Percentiles rank a stretch among this genome's conserved stretches.
Evolutionary conservation across 768 basidiomycete species (phyloP).

Genomic region (Mycena latifolia): DNA sequence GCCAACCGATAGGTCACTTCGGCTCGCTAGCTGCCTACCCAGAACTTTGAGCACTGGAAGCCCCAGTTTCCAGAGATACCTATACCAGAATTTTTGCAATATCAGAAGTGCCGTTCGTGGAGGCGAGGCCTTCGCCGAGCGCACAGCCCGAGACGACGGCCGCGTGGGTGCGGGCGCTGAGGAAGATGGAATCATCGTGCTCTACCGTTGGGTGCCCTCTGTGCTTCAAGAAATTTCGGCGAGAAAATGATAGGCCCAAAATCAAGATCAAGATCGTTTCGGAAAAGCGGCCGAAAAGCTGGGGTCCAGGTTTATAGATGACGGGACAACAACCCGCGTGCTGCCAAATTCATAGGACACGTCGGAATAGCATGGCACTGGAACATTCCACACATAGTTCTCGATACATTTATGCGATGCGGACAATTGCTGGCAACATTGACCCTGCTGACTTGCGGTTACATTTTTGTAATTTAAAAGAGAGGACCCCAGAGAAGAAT

Average conservation of each 20-base stretch:
- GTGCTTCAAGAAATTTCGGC: too few relatives aligned
- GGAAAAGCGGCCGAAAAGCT: constrained; percentile 31
- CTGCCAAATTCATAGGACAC: background rate
- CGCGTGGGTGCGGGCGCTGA: constrained; percentile 19
- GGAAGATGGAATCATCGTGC: constrained; percentile 28
- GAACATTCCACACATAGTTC: too few relatives aligned
- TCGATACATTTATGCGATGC: constrained; percentile 4
- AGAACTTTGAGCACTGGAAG: constrained; percentile 28
- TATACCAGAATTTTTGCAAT: constrained; percentile 22
- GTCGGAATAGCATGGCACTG: constrained; percentile 18
- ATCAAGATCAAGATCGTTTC: constrained; percentile 36
- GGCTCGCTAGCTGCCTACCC: constrained; percentile 31
- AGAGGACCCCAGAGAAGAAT: too few relatives aligned
- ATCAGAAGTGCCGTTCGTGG: constrained; percentile 31
- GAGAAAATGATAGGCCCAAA: constrained; percentile 8
- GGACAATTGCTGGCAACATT: constrained; percentile 17
- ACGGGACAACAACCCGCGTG: constrained; percentile 5
- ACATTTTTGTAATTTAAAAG: too few relatives aligned
- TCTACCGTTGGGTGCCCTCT: constrained; percentile 26
- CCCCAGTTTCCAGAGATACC: constrained; percentile 25
- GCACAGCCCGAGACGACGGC: constrained; percentile 28
- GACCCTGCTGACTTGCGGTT: constrained; percentile 15
- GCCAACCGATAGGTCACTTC: too few relatives aligned
- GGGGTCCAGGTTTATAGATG: constrained; percentile 18
- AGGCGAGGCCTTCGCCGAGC: constrained; percentile 28